These are phyloP conservation scores for Schizopora paradoxa DNA, from an alignment of 1,284 basidiomycete genomes.

Conservation along the genomic window DNA sequence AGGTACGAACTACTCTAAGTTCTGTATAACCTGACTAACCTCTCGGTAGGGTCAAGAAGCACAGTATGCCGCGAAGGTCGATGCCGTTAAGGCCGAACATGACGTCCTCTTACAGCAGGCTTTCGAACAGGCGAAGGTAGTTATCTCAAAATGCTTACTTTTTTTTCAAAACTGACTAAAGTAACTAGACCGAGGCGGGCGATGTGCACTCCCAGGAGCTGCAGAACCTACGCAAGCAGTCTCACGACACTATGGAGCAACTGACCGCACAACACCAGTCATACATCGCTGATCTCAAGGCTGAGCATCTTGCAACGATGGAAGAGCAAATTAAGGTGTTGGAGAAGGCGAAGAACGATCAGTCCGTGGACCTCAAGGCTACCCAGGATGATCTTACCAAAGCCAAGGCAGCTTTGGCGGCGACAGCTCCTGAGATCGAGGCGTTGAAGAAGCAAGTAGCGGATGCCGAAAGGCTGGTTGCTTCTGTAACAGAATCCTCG, in stretches of 20 bases:
- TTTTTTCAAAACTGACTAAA: constrained; percentile 9
- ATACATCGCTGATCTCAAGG: constrained; percentile 53
- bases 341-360: constrained; percentile 59
- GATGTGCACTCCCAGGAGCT: constrained; percentile 65
- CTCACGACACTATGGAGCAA: constrained; percentile 61
- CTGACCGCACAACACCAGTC: constrained; percentile 56
- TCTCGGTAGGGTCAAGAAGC: constrained; percentile 57
- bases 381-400: constrained; percentile 77
- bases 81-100: constrained; percentile 63
- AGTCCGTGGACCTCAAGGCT: constrained; percentile 69
- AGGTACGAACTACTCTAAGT: constrained; percentile 38
- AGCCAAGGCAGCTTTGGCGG: constrained; percentile 53
- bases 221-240: constrained; percentile 59
- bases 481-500: constrained; percentile 33
- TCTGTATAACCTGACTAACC: not conserved
- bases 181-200: constrained; percentile 56
- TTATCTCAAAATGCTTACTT: constrained; percentile 19
- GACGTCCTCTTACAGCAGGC: constrained; percentile 58
- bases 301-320: constrained; percentile 54
- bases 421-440: constrained; percentile 48
- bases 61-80: constrained; percentile 61
- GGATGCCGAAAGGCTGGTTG: constrained; percentile 42
- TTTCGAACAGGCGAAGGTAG: constrained; percentile 72
- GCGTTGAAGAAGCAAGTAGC: constrained; percentile 57
- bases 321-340: constrained; percentile 51